phyloP scores from a whole-genome alignment of 2,329 filamentous ascomycete genomes.

The Ascochyta clinopodiicola region DNA sequence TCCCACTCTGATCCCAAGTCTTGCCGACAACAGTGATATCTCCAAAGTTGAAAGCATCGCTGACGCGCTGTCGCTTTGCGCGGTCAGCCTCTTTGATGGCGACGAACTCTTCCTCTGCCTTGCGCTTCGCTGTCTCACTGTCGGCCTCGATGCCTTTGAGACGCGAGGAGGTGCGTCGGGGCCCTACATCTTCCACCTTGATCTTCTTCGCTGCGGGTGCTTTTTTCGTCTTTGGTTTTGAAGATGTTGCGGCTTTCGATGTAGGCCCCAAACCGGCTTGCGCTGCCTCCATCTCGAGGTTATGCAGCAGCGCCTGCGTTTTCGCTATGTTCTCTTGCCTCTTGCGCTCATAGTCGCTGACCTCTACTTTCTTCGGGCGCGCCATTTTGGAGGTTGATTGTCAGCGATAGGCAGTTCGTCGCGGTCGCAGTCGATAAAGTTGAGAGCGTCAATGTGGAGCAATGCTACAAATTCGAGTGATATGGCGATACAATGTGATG shows the following conservation, averaged over 20 bases:
- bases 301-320: slow-evolving; percentile 81
- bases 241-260: slow-evolving; percentile 56
- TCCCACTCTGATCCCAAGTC: slow-evolving; percentile 72
- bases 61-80: slow-evolving; percentile 69
- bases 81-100: slow-evolving; percentile 63
- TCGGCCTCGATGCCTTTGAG: slow-evolving; percentile 69
- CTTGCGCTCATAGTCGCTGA: slow-evolving; percentile 87
- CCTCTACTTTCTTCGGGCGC: slow-evolving; percentile 55
- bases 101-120: slow-evolving; percentile 69
- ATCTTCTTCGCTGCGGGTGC: slow-evolving; percentile 55
- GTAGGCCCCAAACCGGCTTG: slow-evolving; percentile 71
- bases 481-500: not conserved
- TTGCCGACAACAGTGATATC: slow-evolving; percentile 83
- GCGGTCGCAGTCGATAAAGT: not conserved
- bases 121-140: slow-evolving; percentile 71
- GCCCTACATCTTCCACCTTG: slow-evolving; percentile 65
- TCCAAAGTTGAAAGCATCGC: slow-evolving; percentile 72
- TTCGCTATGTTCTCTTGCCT: slow-evolving; percentile 85
- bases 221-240: slow-evolving; percentile 53
- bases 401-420: too few species aligned
- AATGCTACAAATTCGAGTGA: not conserved
- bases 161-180: slow-evolving; percentile 67
- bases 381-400: slow-evolving; percentile 35
- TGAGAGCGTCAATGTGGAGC: not conserved
- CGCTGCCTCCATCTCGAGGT: slow-evolving; percentile 71